Evolutionary conservation across 2,329 filamentous ascomycete genomes (phyloP), one percentile per base, ranked within the genome.

Genomic region (Acarospora socialis): DNA sequence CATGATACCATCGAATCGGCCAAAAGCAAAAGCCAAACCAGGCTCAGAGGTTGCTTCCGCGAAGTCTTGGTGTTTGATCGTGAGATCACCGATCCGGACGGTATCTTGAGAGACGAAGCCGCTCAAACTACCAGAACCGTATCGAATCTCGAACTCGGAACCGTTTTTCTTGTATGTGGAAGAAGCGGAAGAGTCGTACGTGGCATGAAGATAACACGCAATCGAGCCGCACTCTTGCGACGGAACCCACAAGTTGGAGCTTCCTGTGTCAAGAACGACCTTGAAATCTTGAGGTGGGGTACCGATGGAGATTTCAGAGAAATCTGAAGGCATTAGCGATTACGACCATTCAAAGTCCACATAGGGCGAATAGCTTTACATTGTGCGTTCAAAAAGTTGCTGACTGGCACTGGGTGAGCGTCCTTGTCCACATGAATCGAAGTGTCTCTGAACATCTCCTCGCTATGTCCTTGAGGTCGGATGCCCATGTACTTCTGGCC

Each of bases 191-290:
- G 84, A 90, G 61, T 95, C 84, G 65, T 95, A 98, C 66, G 92
- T 98, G 60, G 62, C 76, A 70, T 98, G 90, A 38, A 98, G 75
- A 63, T 87, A 98, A 73, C 90, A 98, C 43, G 90, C 92, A 53
- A 98, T 98, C 53, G 86, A 94, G 53, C 72, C 77, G 60, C 92
- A 98, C 53, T 83, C 69, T 35, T 73, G 67, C 15, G 86, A 93
- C 22, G 92, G 92, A 38, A 98, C 86, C 92, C 92, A 98, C 42
- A 98, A 73, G 68, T 98, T 98, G 57, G 90, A 95, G 70, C 84
- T 94, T 50, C 90, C 90, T 17, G 90, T 98, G 59, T 98, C 90
- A 43, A 98, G 78, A 43, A 98, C 80, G 46, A 98, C 92, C 73
- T 98, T 98, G 76, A 98, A 98, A 46, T 64, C 70, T 66, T 98